Base-by-base conservation (phyloP, 2,329 filamentous ascomycete species). In the Arthrobotrys conoides region DNA sequence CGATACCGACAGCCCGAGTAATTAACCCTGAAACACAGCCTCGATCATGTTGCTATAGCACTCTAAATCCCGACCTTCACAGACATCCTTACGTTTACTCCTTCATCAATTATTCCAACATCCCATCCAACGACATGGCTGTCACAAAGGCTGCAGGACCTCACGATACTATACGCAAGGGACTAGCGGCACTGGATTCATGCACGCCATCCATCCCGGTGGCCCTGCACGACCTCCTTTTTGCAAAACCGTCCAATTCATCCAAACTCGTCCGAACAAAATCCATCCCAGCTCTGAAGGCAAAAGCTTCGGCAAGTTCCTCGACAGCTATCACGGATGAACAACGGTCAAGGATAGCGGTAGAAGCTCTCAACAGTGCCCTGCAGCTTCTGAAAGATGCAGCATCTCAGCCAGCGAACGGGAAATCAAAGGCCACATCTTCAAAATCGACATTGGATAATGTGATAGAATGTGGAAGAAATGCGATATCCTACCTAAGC, bases 181-280 rank as follows among this genome's bases (percentile, higher is more conserved):
- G 73, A 36, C 51, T 77, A 36, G 66, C 73, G 30, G 70, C 73
- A 12, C 30, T 77, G 33, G 73, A 77, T 6, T 67, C 67, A 8
- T 77, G 73, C 27, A 77, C 67, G 9, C 44, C 73, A 3, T 67
- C 67, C 5, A 46, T 71, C 24, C 67, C 73, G 22, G 36, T 38
- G 3, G 27, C 71, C 51, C 73, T 77, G 59, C 73, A 65, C 61
- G 73, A 77, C n/a, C 30, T 77, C n/a, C 73, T 77, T 30, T 77
- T 71, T 51, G 14, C 67, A 5, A 55, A 66, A 46, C 6, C 48
- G 30, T 18, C 61, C 27, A 33, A 69, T 46, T 49, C 66, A 14
- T 20, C 67, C 41, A 77, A 77, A 57, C 73, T 68, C 24, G 49
- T 30, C 4, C 73, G 73, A 16, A 71, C 73, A 36, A 77, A 77